phyloP scores from a whole-genome alignment of 202 grass and related monocot species.

The Schoenoplectus tabernaemontani region DNA sequence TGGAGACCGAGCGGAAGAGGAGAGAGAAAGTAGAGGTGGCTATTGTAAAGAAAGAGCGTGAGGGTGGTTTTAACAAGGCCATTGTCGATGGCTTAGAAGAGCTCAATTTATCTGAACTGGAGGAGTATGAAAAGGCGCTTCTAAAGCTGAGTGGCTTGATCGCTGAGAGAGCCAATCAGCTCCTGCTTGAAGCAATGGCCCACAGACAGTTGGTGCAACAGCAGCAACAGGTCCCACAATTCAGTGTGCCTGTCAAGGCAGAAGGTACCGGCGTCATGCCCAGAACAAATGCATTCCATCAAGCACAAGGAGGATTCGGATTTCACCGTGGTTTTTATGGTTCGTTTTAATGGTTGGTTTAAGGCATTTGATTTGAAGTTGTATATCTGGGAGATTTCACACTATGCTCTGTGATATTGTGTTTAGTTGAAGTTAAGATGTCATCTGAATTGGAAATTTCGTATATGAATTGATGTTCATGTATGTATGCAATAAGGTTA shows the following conservation, averaged over 20 bases:
- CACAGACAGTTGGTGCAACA: conserved; percentile 8
- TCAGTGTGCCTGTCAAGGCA: conserved; percentile 10
- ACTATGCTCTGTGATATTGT: neutral
- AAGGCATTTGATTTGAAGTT: neutral
- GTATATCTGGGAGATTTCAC: neutral
- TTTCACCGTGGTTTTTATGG: conserved; percentile 8
- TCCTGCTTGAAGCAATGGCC: conserved; percentile 11
- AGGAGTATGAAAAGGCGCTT: conserved; percentile 9
- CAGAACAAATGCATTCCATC: neutral
- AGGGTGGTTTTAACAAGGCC: conserved; percentile 22
- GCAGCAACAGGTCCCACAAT: neutral
- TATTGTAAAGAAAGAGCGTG: conserved; percentile 11
- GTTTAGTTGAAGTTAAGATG: neutral
- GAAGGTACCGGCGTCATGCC: neutral
- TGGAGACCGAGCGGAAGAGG: conserved; percentile 5
- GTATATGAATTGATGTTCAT: too few relatives aligned
- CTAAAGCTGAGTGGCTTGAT: neutral
- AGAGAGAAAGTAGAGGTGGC: conserved; percentile 19
- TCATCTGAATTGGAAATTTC: neutral
- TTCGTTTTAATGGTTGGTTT: neutral
- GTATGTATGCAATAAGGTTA: too few relatives aligned
- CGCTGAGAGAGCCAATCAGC: neutral
- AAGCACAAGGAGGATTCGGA: neutral
- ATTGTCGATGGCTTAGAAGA: conserved; percentile 19
- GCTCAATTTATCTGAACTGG: conserved; percentile 3